A percentile compares a stretch with the other conserved stretches of the same genome.
Evolutionary conservation across 2,329 filamentous ascomycete genomes (phyloP).

Genomic region (Nemania sp.): DNA sequence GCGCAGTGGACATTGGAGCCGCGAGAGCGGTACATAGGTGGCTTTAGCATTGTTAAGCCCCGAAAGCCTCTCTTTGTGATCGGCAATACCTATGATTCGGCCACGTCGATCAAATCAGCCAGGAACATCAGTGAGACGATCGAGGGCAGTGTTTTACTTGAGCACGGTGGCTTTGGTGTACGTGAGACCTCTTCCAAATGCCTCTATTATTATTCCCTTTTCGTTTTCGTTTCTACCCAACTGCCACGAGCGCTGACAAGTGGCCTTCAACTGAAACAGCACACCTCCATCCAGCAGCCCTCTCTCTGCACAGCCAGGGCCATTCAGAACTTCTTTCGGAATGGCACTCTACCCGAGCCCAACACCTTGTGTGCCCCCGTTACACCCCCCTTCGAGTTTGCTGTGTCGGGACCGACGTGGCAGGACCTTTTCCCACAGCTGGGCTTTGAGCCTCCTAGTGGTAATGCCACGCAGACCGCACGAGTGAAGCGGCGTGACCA

Average conservation of each 20-base stretch:
- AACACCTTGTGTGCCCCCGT: constrained; percentile 31
- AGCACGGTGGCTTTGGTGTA: constrained; percentile 54
- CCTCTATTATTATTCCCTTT: not conserved
- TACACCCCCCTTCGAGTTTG: constrained; percentile 24
- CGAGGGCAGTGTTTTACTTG: constrained; percentile 54
- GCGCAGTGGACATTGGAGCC: constrained; percentile 55
- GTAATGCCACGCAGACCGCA: constrained; percentile 13
- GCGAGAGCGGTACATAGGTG: constrained; percentile 52
- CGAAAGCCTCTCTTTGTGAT: constrained; percentile 53
- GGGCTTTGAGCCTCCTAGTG: constrained; percentile 20
- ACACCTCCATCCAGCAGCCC: constrained; percentile 39
- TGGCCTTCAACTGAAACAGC: constrained; percentile 21
- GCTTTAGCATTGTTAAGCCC: constrained; percentile 47
- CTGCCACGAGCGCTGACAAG: not conserved
- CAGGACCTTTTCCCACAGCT: constrained; percentile 35
- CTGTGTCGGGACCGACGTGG: constrained; percentile 31
- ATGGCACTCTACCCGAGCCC: constrained; percentile 39
- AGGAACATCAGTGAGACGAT: constrained; percentile 54
- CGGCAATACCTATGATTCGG: constrained; percentile 54
- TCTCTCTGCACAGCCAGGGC: constrained; percentile 42
- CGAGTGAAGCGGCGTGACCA: not conserved
- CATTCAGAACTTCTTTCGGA: constrained; percentile 40
- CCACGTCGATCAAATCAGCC: constrained; percentile 56
- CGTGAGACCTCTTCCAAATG: constrained; percentile 36
- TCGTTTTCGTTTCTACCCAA: not conserved